Percentiles rank a stretch among this genome's conserved stretches.
These are phyloP conservation scores for Chrysosphaeria jannelii DNA, from an alignment of 2,329 filamentous ascomycete genomes.

Conservation along the genomic window DNA sequence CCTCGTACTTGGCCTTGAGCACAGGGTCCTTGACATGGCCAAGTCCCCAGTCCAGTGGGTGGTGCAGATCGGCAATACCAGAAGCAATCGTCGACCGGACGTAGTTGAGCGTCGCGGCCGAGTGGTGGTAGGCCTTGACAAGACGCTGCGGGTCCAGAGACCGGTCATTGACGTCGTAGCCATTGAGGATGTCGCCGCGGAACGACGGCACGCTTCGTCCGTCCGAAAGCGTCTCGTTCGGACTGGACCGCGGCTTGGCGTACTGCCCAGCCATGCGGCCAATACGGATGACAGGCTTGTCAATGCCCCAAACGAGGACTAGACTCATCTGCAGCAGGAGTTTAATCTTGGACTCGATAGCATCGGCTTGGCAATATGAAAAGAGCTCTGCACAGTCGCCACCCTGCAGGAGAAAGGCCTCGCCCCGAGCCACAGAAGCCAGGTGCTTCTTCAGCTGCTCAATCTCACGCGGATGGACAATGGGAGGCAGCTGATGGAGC, in stretches of 20 bases:
- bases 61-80: slow-evolving; percentile 79
- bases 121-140: slow-evolving; percentile 84
- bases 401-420: slow-evolving; percentile 81
- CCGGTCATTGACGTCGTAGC: slow-evolving; percentile 45
- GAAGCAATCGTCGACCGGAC: slow-evolving; percentile 56
- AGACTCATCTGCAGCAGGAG: slow-evolving; percentile 89
- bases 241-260: slow-evolving; percentile 76
- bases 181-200: slow-evolving; percentile 85
- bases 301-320: slow-evolving; percentile 67
- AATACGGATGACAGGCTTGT: slow-evolving; percentile 67
- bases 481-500: slow-evolving; percentile 38
- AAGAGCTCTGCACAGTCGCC: slow-evolving; percentile 95
- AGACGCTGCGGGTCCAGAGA: slow-evolving; percentile 58
- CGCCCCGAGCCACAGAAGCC: slow-evolving; percentile 62
- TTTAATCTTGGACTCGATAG: slow-evolving; percentile 92
- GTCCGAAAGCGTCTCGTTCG: slow-evolving; percentile 44
- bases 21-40: slow-evolving; percentile 66
- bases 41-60: slow-evolving; percentile 78
- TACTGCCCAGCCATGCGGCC: slow-evolving; percentile 94
- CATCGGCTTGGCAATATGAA: slow-evolving; percentile 69
- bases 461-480: slow-evolving; percentile 60
- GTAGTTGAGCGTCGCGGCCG: slow-evolving; percentile 82
- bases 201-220: slow-evolving; percentile 68
- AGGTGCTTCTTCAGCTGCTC: slow-evolving; percentile 47
- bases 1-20: slow-evolving; percentile 61